These are phyloP conservation scores for Myxozyma melibiosi DNA, from an alignment of 805 yeast species.

Conservation along the genomic window DNA sequence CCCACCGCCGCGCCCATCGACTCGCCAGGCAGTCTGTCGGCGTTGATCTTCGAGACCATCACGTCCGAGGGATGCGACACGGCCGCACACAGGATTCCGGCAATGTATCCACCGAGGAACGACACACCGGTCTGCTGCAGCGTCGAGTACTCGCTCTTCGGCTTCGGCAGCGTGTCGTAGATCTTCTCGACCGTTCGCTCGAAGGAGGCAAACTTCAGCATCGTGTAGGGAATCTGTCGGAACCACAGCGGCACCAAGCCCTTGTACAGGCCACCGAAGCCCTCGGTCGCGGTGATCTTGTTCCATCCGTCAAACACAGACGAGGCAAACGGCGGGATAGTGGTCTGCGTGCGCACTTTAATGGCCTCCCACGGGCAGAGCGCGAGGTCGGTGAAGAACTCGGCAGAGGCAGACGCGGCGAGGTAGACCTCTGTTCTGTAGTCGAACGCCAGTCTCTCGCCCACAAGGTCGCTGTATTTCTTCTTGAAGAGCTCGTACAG, in stretches of 20 bases:
- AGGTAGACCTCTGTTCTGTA: conserved; percentile 74
- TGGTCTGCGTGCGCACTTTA: conserved; percentile 83
- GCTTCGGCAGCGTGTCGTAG: conserved; percentile 56
- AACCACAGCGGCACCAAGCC: conserved; percentile 92
- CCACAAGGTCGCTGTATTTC: conserved; percentile 65
- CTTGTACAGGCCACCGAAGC: conserved; percentile 73
- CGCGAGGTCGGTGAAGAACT: conserved; percentile 83
- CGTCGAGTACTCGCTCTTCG: conserved; percentile 67
- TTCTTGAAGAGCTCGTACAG: conserved; percentile 89
- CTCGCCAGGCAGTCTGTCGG: conserved; percentile 66
- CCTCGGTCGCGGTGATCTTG: conserved; percentile 66
- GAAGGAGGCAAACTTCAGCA: conserved; percentile 93
- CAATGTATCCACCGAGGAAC: conserved; percentile 91
- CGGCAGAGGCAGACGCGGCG: conserved; percentile 90
- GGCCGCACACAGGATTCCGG: conserved; percentile 93
- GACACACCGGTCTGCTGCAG: conserved; percentile 90
- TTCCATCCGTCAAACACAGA: conserved; percentile 65
- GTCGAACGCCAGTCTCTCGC: conserved; percentile 58
- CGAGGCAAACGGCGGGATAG: conserved; percentile 79
- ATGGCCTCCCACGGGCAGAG: conserved; percentile 94
- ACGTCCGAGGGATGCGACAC: conserved; percentile 98
- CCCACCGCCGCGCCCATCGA: conserved; percentile 57
- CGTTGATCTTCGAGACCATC: conserved; percentile 88
- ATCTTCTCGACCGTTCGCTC: conserved; percentile 85
- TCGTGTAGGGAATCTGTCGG: conserved; percentile 95